Percentiles rank a stretch among this genome's conserved stretches.
These are phyloP conservation scores for Nannochloris sp. DNA, from an alignment of 139 green algal species.

Conservation along the genomic window DNA sequence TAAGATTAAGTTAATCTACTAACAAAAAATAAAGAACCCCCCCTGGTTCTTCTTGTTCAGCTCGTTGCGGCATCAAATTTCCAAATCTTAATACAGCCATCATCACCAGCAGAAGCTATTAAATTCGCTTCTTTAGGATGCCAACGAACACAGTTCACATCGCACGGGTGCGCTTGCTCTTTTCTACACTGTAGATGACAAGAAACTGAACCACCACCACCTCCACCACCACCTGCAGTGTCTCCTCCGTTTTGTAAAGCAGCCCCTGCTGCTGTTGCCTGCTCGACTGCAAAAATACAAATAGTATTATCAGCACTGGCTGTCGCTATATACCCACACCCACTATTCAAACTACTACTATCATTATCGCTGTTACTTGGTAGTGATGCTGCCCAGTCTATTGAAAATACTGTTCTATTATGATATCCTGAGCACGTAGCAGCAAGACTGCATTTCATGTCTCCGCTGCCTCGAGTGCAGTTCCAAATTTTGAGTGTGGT, in stretches of 20 bases:
- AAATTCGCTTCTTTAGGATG: conserved; percentile 43
- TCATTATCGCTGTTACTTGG: too few relatives aligned
- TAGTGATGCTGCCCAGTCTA: conserved; percentile 69
- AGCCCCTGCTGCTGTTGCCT: background rate
- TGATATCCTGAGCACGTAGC: conserved; percentile 60
- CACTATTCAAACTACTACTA: too few relatives aligned
- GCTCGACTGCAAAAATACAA: conserved; percentile 40
- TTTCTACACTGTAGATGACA: background rate
- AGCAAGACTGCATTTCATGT: conserved; percentile 32
- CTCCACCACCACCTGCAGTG: background rate
- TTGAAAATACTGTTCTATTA: conserved; percentile 60
- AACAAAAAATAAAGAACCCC: background rate
- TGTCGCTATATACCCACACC: conserved; percentile 49
- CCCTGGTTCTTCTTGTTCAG: background rate
- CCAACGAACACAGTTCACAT: conserved; percentile 85
- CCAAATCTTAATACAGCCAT: conserved; percentile 65
- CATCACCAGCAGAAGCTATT: conserved; percentile 66
- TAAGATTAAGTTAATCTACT: background rate
- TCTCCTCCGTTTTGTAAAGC: background rate
- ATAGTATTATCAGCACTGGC: conserved; percentile 65
- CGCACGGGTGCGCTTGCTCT: conserved; percentile 42
- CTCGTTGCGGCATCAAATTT: background rate
- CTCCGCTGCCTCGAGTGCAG: background rate
- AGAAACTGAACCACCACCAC: too few relatives aligned
- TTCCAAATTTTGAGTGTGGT: conserved; percentile 63